A percentile compares a stretch with the other conserved stretches of the same genome.
phyloP scores from a whole-genome alignment of 441 rosid genomes.

The Populus hybrid region DNA sequence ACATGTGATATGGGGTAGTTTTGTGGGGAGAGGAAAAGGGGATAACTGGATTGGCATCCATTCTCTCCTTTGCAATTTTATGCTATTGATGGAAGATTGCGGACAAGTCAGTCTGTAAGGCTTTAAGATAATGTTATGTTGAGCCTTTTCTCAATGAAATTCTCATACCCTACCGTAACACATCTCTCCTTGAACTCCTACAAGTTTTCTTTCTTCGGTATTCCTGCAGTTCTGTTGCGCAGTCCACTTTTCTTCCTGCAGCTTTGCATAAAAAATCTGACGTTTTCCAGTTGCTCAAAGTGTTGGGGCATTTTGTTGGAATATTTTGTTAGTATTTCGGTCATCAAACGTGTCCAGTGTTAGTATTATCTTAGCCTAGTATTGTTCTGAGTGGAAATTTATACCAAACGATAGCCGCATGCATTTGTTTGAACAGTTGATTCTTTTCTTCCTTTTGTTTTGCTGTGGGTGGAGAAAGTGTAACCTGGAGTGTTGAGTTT shows the following conservation, averaged over 20 bases:
- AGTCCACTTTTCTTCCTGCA: too few relatives aligned
- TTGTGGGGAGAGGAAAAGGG: background rate
- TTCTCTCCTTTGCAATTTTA: background rate
- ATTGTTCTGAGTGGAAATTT: background rate
- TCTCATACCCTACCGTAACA: too few relatives aligned
- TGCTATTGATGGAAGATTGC: background rate
- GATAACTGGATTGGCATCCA: background rate
- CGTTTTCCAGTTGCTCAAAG: too few relatives aligned
- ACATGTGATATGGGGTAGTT: background rate
- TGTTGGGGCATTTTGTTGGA: background rate
- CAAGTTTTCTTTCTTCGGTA: too few relatives aligned
- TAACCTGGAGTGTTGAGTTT: background rate
- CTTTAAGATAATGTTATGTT: too few relatives aligned
- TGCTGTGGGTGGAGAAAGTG: background rate
- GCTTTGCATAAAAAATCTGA: too few relatives aligned
- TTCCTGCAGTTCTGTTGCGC: too few relatives aligned
- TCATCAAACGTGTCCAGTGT: background rate
- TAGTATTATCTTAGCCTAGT: background rate
- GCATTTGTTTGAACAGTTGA: background rate
- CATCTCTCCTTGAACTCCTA: too few relatives aligned
- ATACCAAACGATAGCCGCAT: background rate
- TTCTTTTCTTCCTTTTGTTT: too few relatives aligned
- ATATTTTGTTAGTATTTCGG: too few relatives aligned
- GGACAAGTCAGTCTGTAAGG: too few relatives aligned
- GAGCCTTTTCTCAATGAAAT: too few relatives aligned